A percentile compares a stretch with the other conserved stretches of the same genome.
Evolutionary conservation across 352 stramenopile genomes (phyloP).

Genomic region (Phytophthora macrochlamydospora): DNA sequence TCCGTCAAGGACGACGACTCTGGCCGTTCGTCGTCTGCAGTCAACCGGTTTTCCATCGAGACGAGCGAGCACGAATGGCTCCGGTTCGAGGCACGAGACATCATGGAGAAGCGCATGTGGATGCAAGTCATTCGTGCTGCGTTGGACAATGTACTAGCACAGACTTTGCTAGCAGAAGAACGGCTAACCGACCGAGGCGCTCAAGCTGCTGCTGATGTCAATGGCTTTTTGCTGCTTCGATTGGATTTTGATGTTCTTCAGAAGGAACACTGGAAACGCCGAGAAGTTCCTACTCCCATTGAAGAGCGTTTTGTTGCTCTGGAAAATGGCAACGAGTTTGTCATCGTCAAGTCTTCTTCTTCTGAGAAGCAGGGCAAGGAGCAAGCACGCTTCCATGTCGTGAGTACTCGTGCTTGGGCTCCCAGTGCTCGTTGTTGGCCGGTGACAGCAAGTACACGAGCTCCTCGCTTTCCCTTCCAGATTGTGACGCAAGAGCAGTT

Average conservation of each 20-base stretch:
- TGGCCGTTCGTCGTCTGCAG: conserved; percentile 6
- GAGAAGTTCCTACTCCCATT: conserved; percentile 32
- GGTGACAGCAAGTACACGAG: conserved; percentile 22
- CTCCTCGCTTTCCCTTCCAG: conserved; percentile 65
- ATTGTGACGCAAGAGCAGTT: conserved; percentile 73
- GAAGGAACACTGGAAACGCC: conserved; percentile 30
- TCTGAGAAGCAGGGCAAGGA: conserved; percentile 28
- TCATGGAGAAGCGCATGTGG: conserved; percentile 50
- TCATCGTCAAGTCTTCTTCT: conserved; percentile 36
- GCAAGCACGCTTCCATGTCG: conserved; percentile 41
- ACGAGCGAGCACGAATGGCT: conserved; percentile 58
- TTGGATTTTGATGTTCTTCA: conserved; percentile 36
- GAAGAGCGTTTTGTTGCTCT: conserved; percentile 55
- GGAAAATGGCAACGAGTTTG: conserved; percentile 54
- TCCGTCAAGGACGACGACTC: conserved; percentile 35
- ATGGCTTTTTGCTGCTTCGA: conserved; percentile 40
- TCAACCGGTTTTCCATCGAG: conserved; percentile 50
- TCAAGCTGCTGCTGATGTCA: conserved; percentile 10
- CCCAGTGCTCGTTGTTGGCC: conserved; percentile 31
- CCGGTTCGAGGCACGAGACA: conserved; percentile 44
- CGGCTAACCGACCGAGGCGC: conserved; percentile 5
- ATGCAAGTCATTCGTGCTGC: conserved; percentile 56
- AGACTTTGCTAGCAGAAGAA: conserved; percentile 53
- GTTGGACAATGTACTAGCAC: conserved; percentile 51
- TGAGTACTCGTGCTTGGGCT: conserved; percentile 54